phyloP scores from a whole-genome alignment of 805 yeast genomes.

The Wickerhamomyces ciferrii region DNA sequence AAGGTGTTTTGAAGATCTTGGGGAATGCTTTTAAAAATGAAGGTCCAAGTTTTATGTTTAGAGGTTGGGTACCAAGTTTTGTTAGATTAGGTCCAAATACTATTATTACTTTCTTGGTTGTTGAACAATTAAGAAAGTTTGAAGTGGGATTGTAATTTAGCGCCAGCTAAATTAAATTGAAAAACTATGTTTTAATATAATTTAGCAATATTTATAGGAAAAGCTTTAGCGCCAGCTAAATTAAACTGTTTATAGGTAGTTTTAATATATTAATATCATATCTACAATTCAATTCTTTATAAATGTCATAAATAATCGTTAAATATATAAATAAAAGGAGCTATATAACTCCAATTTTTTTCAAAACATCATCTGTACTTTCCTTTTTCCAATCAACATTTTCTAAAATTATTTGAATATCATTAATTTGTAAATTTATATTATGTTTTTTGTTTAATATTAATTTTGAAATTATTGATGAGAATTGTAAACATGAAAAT shows the following conservation, averaged over 20 bases:
- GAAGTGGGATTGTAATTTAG: slow-evolving; percentile 43
- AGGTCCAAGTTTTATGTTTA: slow-evolving; percentile 76
- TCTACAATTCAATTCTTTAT: too few species aligned
- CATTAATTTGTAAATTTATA: slow-evolving; percentile 9
- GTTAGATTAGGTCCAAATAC: slow-evolving; percentile 83
- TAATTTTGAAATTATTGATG: not conserved
- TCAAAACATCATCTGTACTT: slow-evolving; percentile 27
- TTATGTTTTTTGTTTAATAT: not conserved
- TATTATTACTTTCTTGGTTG: slow-evolving; percentile 60
- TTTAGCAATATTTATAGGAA: too few species aligned
- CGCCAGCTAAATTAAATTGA: too few species aligned
- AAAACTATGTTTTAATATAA: too few species aligned
- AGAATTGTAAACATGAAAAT: not conserved
- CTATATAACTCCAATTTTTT: slow-evolving; percentile 25
- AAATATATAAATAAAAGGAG: not conserved
- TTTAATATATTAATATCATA: too few species aligned
- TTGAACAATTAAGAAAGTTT: slow-evolving; percentile 57
- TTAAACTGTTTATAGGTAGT: too few species aligned
- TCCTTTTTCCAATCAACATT: slow-evolving; percentile 28
- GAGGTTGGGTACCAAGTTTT: slow-evolving; percentile 91
- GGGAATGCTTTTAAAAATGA: slow-evolving; percentile 53
- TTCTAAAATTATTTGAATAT: slow-evolving; percentile 23
- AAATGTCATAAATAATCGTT: too few species aligned
- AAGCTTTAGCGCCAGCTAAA: too few species aligned
- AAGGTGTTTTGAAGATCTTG: slow-evolving; percentile 47